A percentile compares a stretch with the other conserved stretches of the same genome.
Conservation (phyloP, 1,284 basidiomycete genomes). For the Boletellus deceptivus region DNA sequence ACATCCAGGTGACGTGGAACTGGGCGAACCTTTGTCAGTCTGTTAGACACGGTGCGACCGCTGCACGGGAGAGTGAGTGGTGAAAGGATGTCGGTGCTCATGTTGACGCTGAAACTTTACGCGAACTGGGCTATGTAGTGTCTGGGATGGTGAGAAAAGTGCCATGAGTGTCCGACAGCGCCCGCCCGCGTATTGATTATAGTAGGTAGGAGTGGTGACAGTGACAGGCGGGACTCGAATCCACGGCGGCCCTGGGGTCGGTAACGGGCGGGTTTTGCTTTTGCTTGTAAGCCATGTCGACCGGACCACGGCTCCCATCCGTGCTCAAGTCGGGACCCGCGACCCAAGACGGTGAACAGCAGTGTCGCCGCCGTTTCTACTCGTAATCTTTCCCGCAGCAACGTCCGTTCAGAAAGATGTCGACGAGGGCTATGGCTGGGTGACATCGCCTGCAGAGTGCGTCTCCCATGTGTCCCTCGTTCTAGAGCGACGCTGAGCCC, state of each 20-base stretch:
- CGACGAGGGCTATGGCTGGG: constrained; percentile 13
- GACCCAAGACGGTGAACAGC: constrained; percentile 42
- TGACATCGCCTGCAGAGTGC: no score
- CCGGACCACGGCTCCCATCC: constrained; percentile 44
- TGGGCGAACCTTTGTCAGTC: constrained; percentile 44
- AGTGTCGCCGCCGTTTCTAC: neutral
- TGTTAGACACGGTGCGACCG: constrained; percentile 41
- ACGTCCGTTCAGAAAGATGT: constrained; percentile 23
- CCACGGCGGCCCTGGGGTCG: no score
- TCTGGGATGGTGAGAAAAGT: no score
- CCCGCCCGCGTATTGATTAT: no score
- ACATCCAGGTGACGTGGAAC: neutral
- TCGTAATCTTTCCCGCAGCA: constrained; percentile 10
- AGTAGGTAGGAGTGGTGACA: no score
- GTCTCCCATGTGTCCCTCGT: neutral
- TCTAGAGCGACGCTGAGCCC: constrained; percentile 4
- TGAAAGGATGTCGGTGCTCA: constrained; percentile 34
- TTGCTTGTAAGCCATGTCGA: constrained; percentile 12
- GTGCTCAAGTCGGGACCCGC: constrained; percentile 48
- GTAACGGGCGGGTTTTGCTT: no score
- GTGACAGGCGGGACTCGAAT: no score
- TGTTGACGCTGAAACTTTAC: neutral
- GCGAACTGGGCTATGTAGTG: no score
- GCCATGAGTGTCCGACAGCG: no score
- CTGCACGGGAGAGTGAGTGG: constrained; percentile 53